These are phyloP conservation scores for Agapanthus africanus DNA, from an alignment of 106 monocot species.

Conservation along the genomic window DNA sequence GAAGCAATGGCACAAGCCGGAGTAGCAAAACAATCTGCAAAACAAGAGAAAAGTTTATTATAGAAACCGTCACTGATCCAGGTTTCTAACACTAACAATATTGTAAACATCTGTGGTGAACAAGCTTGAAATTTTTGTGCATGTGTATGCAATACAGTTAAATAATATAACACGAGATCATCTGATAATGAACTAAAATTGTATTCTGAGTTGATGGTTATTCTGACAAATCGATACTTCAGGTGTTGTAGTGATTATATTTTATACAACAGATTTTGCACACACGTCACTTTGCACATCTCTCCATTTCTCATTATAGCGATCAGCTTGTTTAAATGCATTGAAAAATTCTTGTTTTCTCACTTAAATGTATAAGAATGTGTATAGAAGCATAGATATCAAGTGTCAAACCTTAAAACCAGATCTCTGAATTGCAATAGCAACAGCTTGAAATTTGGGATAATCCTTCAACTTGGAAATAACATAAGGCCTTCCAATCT, in stretches of 20 bases:
- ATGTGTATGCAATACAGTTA: background rate
- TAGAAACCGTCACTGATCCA: background rate
- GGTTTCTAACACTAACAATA: background rate
- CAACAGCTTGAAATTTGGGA: constrained; percentile 97
- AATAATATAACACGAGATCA: background rate
- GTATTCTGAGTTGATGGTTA: background rate
- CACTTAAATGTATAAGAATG: background rate
- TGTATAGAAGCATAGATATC: background rate
- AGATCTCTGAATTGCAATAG: constrained; percentile 98
- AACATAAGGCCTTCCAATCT: constrained; percentile 95
- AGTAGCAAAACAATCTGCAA: constrained; percentile 86
- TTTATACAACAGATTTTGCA: background rate
- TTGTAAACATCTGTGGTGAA: background rate
- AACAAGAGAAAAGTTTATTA: background rate
- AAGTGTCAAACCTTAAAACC: constrained; percentile 72
- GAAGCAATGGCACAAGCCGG: constrained; percentile 88
- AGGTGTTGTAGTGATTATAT: no score
- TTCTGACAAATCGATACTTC: background rate
- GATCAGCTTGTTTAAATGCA: background rate
- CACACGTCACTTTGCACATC: background rate
- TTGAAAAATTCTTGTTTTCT: background rate
- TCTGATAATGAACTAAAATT: background rate
- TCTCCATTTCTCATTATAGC: background rate
- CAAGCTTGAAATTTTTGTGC: background rate
- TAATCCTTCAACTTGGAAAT: constrained; percentile 91